Percentiles rank a stretch among this genome's conserved stretches.
Evolutionary conservation across 2,329 filamentous ascomycete genomes (phyloP).

Genomic region (Chaetoscypha palmicola): DNA sequence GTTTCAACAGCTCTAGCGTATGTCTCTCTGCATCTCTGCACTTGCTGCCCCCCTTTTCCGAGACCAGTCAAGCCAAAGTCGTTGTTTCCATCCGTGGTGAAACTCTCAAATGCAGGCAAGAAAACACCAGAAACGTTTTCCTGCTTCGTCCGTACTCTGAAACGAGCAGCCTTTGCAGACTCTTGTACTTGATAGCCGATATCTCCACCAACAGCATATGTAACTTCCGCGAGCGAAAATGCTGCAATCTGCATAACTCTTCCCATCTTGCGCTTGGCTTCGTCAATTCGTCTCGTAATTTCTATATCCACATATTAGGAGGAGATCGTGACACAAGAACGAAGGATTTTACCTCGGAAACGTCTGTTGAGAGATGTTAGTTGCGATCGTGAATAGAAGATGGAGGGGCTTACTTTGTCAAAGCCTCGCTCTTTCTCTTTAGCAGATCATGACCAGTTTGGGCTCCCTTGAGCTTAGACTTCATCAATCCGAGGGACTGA

Average conservation of each 20-base stretch:
- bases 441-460: conserved; percentile 88
- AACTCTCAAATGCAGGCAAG: conserved; percentile 88
- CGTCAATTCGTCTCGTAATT: conserved; percentile 94
- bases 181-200: conserved; percentile 98
- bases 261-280: conserved; percentile 99
- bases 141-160: conserved; percentile 89
- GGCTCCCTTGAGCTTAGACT: conserved; percentile 91
- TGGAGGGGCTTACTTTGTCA: conserved; percentile 70
- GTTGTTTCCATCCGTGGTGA: conserved; percentile 79
- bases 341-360: conserved; percentile 91
- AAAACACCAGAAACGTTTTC: conserved; percentile 98
- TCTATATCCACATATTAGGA: too few species aligned
- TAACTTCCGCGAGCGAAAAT: conserved; percentile 95
- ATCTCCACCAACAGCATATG: conserved; percentile 90
- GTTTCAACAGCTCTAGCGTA: conserved; percentile 95
- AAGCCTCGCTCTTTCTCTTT: conserved; percentile 95
- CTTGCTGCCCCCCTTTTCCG: conserved; percentile 95
- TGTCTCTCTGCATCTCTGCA: conserved; percentile 89
- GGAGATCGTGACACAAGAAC: too few species aligned
- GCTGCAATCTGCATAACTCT: conserved; percentile 98
- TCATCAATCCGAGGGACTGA: conserved; percentile 95
- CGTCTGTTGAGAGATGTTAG: conserved; percentile 48
- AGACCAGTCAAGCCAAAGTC: conserved; percentile 95
- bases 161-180: conserved; percentile 85
- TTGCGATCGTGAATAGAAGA: conserved; percentile 4